Conservation (phyloP, 2,329 filamentous ascomycete genomes). For the Arthrobotrys iridis region DNA sequence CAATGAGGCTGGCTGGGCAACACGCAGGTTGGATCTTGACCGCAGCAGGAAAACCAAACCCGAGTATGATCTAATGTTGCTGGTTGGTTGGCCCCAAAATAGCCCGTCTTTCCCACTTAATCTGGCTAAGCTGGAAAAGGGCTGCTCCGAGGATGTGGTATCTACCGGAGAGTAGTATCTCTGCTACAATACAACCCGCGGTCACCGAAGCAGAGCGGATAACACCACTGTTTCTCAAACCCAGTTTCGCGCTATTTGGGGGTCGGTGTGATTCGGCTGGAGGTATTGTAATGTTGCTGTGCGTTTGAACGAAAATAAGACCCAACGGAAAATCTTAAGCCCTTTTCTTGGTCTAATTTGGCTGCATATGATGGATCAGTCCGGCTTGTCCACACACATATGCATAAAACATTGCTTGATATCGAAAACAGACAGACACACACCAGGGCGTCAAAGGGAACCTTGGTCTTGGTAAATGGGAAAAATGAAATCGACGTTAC, state of each 20-base stretch:
- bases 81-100: constrained; percentile 20
- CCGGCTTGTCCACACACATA: background rate
- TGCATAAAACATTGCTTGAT: background rate
- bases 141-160: background rate
- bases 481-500: constrained; percentile 2
- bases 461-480: constrained; percentile 5
- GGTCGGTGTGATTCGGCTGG: constrained; percentile 4
- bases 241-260: background rate
- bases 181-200: constrained; percentile 19
- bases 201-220: constrained; percentile 33
- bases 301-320: background rate
- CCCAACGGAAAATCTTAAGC: background rate
- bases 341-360: too few species aligned
- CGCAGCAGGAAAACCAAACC: background rate
- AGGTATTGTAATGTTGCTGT: constrained; percentile 6
- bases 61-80: background rate
- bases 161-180: background rate
- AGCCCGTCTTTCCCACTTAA: constrained; percentile 30
- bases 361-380: constrained; percentile 15
- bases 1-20: constrained; percentile 49
- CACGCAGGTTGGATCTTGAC: constrained; percentile 23
- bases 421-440: constrained; percentile 3
- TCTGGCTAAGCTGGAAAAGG: too few species aligned
- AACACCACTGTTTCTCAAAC: too few species aligned
- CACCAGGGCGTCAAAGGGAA: constrained; percentile 20